Conservation (phyloP, 1,139 yeast species). For the Pichia sp. region DNA sequence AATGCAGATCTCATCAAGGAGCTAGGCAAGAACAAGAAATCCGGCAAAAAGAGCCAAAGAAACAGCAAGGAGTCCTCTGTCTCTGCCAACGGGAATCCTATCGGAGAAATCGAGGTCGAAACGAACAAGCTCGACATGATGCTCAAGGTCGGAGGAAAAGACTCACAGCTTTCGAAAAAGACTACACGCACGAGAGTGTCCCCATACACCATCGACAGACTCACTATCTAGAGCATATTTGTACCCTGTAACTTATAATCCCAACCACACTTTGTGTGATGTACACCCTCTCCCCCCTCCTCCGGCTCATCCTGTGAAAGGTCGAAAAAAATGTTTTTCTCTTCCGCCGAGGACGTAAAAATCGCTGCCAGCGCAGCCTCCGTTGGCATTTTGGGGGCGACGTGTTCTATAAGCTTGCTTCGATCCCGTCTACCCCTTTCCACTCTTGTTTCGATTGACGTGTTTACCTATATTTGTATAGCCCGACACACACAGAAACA, state of each 20-base stretch:
- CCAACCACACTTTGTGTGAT: no score
- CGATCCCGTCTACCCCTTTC: neutral
- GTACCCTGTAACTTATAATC: neutral
- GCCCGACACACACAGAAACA: neutral
- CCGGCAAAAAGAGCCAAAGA: constrained; percentile 15
- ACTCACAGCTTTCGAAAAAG: constrained; percentile 18
- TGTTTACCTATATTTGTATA: no score
- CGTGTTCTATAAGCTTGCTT: neutral
- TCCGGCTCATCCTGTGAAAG: neutral
- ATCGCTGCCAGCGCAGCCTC: neutral
- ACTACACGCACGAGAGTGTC: constrained; percentile 41
- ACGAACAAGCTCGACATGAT: constrained; percentile 38
- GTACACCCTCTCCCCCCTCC: no score
- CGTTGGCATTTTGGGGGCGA: neutral
- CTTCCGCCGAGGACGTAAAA: neutral
- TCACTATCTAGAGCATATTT: constrained; percentile 35
- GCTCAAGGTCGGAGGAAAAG: constrained; percentile 34
- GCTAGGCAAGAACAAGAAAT: constrained; percentile 17
- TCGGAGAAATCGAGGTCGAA: constrained; percentile 26
- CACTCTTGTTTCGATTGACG: neutral
- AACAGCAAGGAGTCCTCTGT: constrained; percentile 16
- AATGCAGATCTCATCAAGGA: constrained; percentile 23
- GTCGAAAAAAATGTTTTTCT: neutral
- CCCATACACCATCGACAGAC: constrained; percentile 49
- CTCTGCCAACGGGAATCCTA: constrained; percentile 1